Percentiles rank a stretch among this genome's conserved stretches.
phyloP scores from a whole-genome alignment of 1,284 basidiomycete genomes.

The Ganoderma sinense region DNA sequence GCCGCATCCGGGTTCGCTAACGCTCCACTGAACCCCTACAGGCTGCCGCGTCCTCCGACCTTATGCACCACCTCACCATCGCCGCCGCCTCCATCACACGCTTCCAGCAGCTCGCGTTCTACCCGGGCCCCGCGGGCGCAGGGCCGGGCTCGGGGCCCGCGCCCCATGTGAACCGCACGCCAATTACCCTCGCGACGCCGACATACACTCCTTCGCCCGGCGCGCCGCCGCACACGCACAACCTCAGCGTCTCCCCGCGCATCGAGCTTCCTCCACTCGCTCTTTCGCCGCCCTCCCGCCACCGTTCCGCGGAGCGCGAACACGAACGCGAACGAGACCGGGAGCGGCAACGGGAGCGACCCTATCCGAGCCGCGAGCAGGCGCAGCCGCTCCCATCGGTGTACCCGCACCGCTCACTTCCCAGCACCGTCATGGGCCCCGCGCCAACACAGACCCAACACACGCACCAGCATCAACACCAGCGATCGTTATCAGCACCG shows the following conservation, averaged over 20 bases:
- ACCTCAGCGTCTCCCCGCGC: conserved; percentile 35
- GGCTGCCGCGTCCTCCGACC: conserved; percentile 58
- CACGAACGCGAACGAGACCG: conserved; percentile 16
- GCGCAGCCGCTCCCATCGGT: conserved; percentile 21
- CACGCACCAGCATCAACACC: not conserved
- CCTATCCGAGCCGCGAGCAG: conserved; percentile 15
- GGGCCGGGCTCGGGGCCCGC: conserved; percentile 28
- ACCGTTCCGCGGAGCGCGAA: conserved; percentile 11
- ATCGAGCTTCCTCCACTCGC: conserved; percentile 36
- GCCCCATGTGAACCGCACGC: conserved; percentile 47
- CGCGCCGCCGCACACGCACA: conserved; percentile 35
- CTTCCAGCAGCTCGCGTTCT: conserved; percentile 42
- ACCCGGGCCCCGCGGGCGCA: conserved; percentile 30
- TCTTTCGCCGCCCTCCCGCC: conserved; percentile 17
- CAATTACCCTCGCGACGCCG: conserved; percentile 36
- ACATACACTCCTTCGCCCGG: conserved; percentile 35
- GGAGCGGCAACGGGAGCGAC: conserved; percentile 12
- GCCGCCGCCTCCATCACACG: conserved; percentile 55
- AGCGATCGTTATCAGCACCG: not conserved
- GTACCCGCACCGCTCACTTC: conserved; percentile 31
- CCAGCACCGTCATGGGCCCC: conserved; percentile 25
- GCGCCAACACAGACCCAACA: conserved; percentile 7
- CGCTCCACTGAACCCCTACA: conserved; percentile 30
- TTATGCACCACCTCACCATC: conserved; percentile 55
- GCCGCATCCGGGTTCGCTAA: not conserved